Evolutionary conservation across 2,329 filamentous ascomycete genomes (phyloP), one percentile per base, ranked within the genome.

Genomic region (Claviceps quebecensis): DNA sequence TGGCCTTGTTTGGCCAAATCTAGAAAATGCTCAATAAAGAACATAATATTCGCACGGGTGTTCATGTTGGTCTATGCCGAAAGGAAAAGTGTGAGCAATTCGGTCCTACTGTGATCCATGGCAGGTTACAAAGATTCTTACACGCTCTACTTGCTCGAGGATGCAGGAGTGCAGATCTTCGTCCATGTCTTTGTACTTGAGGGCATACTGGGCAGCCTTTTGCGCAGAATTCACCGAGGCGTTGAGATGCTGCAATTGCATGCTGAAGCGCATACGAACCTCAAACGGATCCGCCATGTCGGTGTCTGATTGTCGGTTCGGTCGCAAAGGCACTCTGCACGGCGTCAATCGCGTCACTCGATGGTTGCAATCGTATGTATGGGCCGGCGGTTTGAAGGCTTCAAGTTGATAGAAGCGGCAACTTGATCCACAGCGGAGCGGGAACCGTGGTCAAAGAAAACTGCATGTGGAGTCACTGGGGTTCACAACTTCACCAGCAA

Each of bases 121-220:
- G 17, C 5, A 37, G 26, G 29, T 9, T 22, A n/a, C 34, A n/a
- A 19, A 36, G 7, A 9, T 45, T 19, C 41, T 45, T 26, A 88
- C 87, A 61, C 81, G 78, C 67, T 97, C 91, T 34, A 98, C 76
- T 67, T 97, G 91, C 69, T 98, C 93, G 44, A 98, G 70, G 61
- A 98, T 97, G 69, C 94, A 98, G 19, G 87, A 95, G 67, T 98
- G 93, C 59, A 98, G 72, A 68, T 98, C 93, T 71, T 98, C 94
- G 64, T 94, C 88, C 81, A 95, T 87, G 61, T 97, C 90, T 57
- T 83, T 82, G 70, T 95, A 87, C 68, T 89, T 95, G 56, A 98
- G 76, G 14, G 93, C 93, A 81, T 94, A 98, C 65, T 90, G 84
- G 29, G 93, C 91, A 3, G 90, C 87, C 71, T 96, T 96, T 62